phyloP scores from a whole-genome alignment of 805 yeast genomes.

The Lipomyces sp. region DNA sequence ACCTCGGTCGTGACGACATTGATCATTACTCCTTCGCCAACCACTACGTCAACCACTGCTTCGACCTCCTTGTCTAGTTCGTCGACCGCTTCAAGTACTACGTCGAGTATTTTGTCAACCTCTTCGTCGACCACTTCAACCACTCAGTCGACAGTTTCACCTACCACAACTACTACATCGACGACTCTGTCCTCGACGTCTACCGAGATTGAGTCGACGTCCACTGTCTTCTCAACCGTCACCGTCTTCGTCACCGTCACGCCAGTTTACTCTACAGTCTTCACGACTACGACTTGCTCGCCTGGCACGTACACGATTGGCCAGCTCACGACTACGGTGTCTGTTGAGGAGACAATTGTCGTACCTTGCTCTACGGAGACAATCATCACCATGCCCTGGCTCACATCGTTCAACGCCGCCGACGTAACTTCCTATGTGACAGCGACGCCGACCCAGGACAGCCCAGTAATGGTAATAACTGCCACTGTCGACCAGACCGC shows the following conservation, averaged over 20 bases:
- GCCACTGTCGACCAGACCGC: constrained; percentile 14
- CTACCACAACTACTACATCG: constrained; percentile 14
- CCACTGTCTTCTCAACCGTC: constrained; percentile 26
- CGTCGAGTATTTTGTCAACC: constrained; percentile 1
- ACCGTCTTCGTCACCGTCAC: constrained; percentile 30
- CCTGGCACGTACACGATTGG: constrained; percentile 27
- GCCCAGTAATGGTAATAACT: constrained; percentile 8
- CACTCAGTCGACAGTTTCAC: constrained; percentile 6
- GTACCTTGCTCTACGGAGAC: constrained; percentile 29
- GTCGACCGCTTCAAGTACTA: background rate
- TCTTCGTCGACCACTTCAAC: constrained; percentile 10
- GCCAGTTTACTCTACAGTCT: constrained; percentile 22
- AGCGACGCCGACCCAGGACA: constrained; percentile 3
- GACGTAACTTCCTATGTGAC: constrained; percentile 32
- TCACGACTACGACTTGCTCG: constrained; percentile 22
- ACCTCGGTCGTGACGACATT: constrained; percentile 14
- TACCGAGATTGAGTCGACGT: constrained; percentile 4
- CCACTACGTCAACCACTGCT: constrained; percentile 18
- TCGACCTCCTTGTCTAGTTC: constrained; percentile 11
- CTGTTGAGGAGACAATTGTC: constrained; percentile 22
- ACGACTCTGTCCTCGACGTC: constrained; percentile 16
- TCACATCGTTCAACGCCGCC: constrained; percentile 5
- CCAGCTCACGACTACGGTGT: constrained; percentile 22
- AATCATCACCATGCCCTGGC: constrained; percentile 11
- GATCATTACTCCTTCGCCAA: constrained; percentile 12